Percentiles rank a stretch among this genome's conserved stretches.
These are phyloP conservation scores for Boletus reticuloceps DNA, from an alignment of 768 basidiomycete genomes.

Conservation along the genomic window DNA sequence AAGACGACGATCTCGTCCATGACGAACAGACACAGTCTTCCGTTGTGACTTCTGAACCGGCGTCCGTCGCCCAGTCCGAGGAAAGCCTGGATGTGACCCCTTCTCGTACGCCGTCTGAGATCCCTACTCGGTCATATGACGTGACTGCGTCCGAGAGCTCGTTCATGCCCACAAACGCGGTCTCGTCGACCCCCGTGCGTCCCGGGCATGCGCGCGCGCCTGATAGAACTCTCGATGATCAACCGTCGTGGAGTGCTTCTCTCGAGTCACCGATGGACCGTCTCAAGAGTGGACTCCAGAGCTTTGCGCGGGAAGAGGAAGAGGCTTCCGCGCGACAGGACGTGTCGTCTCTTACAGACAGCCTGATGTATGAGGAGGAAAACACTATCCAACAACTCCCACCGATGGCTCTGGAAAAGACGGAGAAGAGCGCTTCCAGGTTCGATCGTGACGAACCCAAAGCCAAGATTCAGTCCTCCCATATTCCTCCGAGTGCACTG, in stretches of 20 bases:
- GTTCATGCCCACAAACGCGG: constrained; percentile 70
- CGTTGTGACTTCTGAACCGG: constrained; percentile 13
- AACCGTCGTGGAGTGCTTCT: constrained; percentile 69
- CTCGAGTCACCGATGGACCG: constrained; percentile 73
- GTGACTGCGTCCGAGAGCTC: constrained; percentile 61
- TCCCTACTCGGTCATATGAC: constrained; percentile 27
- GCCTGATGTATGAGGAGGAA: constrained; percentile 32
- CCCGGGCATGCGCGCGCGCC: constrained; percentile 19
- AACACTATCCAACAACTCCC: constrained; percentile 24
- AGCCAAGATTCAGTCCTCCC: constrained; percentile 45
- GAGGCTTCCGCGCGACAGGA: constrained; percentile 30
- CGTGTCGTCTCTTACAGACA: constrained; percentile 19
- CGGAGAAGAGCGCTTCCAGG: constrained; percentile 39
- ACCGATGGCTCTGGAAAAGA: constrained; percentile 43
- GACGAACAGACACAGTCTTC: constrained; percentile 45
- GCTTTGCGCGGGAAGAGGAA: constrained; percentile 43
- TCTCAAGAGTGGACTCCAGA: constrained; percentile 60
- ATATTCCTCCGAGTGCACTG: constrained; percentile 19
- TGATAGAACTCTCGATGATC: constrained; percentile 43
- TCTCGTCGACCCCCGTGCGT: constrained; percentile 76
- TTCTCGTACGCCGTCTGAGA: constrained; percentile 10
- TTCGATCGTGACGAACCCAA: constrained; percentile 51
- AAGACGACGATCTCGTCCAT: constrained; percentile 59
- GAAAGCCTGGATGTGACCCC: constrained; percentile 6
- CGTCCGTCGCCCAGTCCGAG: constrained; percentile 10